Evolutionary conservation across 495 filamentous ascomycete genomes (phyloP), one percentile per base, ranked within the genome.

Genomic region (Hapsidospora chrysogenum): DNA sequence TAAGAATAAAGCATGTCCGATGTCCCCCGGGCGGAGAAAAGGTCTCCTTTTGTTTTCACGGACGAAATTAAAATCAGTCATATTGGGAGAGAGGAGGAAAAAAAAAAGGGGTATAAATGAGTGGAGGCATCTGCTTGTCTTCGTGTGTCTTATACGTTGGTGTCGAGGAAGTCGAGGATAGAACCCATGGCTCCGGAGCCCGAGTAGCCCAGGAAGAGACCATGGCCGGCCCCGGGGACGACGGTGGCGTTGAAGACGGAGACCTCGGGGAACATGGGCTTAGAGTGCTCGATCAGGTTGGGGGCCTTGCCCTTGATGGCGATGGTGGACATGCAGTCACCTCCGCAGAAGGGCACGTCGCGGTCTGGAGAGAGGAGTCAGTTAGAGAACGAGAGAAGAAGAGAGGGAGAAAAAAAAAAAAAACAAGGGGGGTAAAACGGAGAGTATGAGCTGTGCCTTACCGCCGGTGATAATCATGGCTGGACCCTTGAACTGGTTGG

Each of bases 301-400:
- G 48, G 29, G 13, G 18, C 32, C 14, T 15, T 25, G 5, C 41
- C 38, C 7, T 36, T 16, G 3, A 50, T 43, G 21, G 44, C 37
- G 3, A 52, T 49, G 4, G 62, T 62, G 4, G 49, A 45, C 0
- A 47, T 29, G 40, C 69, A 72, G 36, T 71, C 56, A 13, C 68
- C 63, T 4, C 64, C 68, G 40, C 69, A 74, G 41, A 62, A 72
- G 1, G 58, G 53, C 3, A 60, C 19, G 41, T 73, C 69, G 17
- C 63, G 45, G 8, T 54, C 54, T 64, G 33, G 29, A 29, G 2
- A 11, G 2, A 4, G 27, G 15, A 9, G 20, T 38, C 16, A 37
- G 40, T 19, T 31, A 33, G 52, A 50, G n/a, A n/a, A n/a, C n/a
- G n/a, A n/a, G n/a, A n/a, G n/a, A n/a, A n/a, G n/a, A n/a, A n/a